Percentiles rank a stretch among this genome's conserved stretches.
phyloP scores from a whole-genome alignment of 2,329 filamentous ascomycete species.

The Cordyceps javanica region DNA sequence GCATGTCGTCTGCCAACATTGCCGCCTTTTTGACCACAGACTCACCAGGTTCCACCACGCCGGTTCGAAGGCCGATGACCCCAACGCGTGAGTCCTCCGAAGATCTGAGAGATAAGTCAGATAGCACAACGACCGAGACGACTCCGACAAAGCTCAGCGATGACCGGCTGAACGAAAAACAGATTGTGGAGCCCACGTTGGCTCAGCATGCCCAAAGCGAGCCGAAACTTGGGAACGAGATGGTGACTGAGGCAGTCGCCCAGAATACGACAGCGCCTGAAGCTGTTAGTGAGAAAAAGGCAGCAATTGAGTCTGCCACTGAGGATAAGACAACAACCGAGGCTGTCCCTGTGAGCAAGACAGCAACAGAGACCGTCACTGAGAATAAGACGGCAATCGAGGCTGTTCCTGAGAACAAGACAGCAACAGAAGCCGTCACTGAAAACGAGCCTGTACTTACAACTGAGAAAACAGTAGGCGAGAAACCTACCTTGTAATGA shows the following conservation, averaged over 20 bases:
- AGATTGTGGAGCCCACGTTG: not conserved
- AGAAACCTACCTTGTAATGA: not conserved
- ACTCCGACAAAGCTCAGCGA: not conserved
- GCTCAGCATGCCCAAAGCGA: not conserved
- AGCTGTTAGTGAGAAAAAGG: not conserved
- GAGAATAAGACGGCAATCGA: not conserved
- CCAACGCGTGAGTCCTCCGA: conserved; percentile 19
- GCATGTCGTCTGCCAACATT: conserved; percentile 17
- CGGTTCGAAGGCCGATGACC: conserved; percentile 18
- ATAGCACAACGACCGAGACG: not conserved
- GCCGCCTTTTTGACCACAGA: conserved; percentile 1
- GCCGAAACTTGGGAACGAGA: no score
- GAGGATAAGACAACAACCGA: not conserved
- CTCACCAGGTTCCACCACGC: conserved; percentile 9
- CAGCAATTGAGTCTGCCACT: not conserved
- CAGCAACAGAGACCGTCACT: not conserved
- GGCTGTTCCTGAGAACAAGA: not conserved
- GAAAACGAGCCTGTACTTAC: not conserved
- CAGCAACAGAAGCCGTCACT: not conserved
- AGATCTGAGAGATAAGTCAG: conserved; percentile 3
- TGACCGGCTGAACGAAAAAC: not conserved
- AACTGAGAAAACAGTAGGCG: not conserved
- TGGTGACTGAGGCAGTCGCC: no score
- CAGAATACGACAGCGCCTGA: not conserved
- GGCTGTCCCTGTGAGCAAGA: not conserved